phyloP scores from a whole-genome alignment of 2,329 filamentous ascomycete species.

The Torrubiella hemipterigena region DNA sequence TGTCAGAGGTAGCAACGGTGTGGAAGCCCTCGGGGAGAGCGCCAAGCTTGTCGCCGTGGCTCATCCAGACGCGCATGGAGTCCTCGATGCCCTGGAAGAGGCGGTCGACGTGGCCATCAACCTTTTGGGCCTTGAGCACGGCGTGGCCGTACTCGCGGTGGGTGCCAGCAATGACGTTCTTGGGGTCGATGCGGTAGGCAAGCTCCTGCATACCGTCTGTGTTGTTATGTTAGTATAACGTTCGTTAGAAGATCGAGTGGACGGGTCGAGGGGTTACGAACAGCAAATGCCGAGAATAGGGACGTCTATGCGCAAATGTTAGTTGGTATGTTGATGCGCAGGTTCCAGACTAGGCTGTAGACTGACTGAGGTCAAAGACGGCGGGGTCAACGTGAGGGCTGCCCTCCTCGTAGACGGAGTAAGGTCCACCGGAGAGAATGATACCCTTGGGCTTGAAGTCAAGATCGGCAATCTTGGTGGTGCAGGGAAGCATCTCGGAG shows the following conservation, averaged over 20 bases:
- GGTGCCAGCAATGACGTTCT: conserved; percentile 38
- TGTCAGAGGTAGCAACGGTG: conserved; percentile 61
- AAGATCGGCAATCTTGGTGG: conserved; percentile 66
- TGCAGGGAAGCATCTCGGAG: conserved; percentile 81
- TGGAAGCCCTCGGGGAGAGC: conserved; percentile 61
- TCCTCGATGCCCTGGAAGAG: conserved; percentile 70
- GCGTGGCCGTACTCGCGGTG: conserved; percentile 56
- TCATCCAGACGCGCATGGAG: conserved; percentile 35
- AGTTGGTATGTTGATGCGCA: too few relatives aligned
- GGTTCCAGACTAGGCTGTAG: too few relatives aligned
- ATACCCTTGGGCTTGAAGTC: conserved; percentile 74
- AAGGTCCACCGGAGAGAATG: conserved; percentile 43
- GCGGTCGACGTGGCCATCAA: conserved; percentile 53
- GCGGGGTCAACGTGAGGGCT: conserved; percentile 69
- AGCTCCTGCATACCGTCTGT: conserved; percentile 48
- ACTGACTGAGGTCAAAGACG: conserved; percentile 55
- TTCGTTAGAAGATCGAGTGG: too few relatives aligned
- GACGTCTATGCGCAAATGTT: too few relatives aligned
- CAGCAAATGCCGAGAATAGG: conserved; percentile 31
- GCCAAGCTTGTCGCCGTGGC: conserved; percentile 56
- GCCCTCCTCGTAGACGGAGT: conserved; percentile 68
- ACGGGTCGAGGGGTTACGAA: too few relatives aligned
- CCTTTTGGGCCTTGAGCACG: conserved; percentile 48
- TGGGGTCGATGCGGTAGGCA: conserved; percentile 50
- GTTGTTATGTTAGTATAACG: too few relatives aligned